Percentiles rank a stretch among this genome's conserved stretches.
phyloP scores from a whole-genome alignment of 768 basidiomycete genomes.

The Lactarius deliciosus region DNA sequence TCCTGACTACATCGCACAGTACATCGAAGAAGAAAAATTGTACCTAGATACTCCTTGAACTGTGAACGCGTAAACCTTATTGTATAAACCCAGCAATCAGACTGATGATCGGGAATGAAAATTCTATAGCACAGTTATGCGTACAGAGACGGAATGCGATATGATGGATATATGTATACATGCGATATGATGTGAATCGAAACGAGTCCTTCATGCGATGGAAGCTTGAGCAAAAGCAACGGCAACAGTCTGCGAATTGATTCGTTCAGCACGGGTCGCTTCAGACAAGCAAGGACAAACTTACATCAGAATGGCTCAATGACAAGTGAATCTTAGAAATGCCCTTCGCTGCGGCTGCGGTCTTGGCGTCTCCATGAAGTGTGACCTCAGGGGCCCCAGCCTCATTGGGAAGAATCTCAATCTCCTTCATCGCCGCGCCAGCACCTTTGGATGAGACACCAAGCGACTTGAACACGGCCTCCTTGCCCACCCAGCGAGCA shows the following conservation, averaged over 20 bases:
- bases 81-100: not conserved
- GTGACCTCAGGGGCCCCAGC: constrained; percentile 77
- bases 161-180: constrained; percentile 13
- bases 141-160: constrained; percentile 10
- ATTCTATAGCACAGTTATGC: constrained; percentile 7
- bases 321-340: constrained; percentile 78
- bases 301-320: constrained; percentile 89
- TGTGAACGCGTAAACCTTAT: not conserved
- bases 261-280: constrained; percentile 29
- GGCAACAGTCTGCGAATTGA: constrained; percentile 63
- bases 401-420: constrained; percentile 84
- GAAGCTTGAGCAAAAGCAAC: constrained; percentile 85
- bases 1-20: constrained; percentile 46
- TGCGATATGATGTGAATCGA: constrained; percentile 11
- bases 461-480: constrained; percentile 95
- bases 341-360: constrained; percentile 68
- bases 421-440: constrained; percentile 93
- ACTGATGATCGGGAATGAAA: not conserved
- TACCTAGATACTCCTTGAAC: constrained; percentile 36
- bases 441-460: constrained; percentile 90
- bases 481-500: constrained; percentile 96
- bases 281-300: constrained; percentile 34
- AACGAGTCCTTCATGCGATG: constrained; percentile 31
- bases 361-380: constrained; percentile 78
- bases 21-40: constrained; percentile 49